Evolutionary conservation across 805 yeast species (phyloP), one percentile per base, ranked within the genome.

Genomic region (Myxozyma nipponensis): DNA sequence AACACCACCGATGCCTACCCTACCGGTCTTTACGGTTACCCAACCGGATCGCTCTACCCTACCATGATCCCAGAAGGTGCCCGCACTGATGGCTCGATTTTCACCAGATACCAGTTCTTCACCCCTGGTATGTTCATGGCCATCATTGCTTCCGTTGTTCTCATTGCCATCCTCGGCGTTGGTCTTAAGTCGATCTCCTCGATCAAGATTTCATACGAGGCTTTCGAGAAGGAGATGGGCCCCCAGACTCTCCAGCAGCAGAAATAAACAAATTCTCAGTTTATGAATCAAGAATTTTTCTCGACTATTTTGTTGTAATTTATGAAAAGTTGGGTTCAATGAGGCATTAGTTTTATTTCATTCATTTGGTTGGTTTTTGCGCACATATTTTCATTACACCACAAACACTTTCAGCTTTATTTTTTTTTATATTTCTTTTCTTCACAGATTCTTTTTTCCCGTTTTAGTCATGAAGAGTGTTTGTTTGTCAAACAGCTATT

Each of bases 91-190:
- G 56, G 59, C 44, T 66, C 71, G 13, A 68, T 85, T 49, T 84
- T 86, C 66, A 77, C 79, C 50, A 72, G 75, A 53, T 86, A 85
- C 67, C 77, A 77, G 62, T 83, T 81, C 66, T 85, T 87, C 72
- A 77, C 88, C 10, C 82, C 90, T 15, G 97, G 95, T 19, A 72
- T 91, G 52, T 80, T 86, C 70, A 84, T 85, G 82, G 76, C 84
- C 48, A 69, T 84, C 52, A 67, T 90, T 39, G 88, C 87, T 17
- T 73, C 87, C 2, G 66, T 77, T 10, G 66, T 86, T 54, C 71
- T 89, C 57, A 50, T 86, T 19, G 69, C 68, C 32, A 73, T 87
- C 37, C 70, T 87, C 48, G 63, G 73, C 44, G 70, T 76, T 45
- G 91, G 95, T 15, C 73, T 88, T 54, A 63, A 77, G 45, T 87